phyloP scores from a whole-genome alignment of 2,329 filamentous ascomycete species.

The Penicillium thymicola region DNA sequence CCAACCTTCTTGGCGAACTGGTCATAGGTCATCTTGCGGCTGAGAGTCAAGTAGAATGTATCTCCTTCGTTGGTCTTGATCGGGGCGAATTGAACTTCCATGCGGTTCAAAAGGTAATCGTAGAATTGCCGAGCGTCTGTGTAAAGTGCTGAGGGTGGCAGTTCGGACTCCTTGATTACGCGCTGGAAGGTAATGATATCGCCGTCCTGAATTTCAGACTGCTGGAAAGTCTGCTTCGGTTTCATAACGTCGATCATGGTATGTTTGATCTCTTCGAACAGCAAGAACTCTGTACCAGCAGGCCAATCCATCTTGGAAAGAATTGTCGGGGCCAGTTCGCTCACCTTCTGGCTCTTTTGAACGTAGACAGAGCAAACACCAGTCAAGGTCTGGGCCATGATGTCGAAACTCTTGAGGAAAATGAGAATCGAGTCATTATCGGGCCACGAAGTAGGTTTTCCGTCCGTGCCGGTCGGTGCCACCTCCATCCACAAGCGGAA shows the following conservation, averaged over 20 bases:
- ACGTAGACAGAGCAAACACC: conserved; percentile 86
- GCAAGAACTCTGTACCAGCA: conserved; percentile 64
- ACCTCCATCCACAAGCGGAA: conserved; percentile 87
- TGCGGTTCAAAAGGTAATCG: conserved; percentile 84
- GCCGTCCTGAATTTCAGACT: conserved; percentile 92
- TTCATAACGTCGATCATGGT: conserved; percentile 96
- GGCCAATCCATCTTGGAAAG: conserved; percentile 82
- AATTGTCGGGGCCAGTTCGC: conserved; percentile 76
- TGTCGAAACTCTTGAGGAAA: conserved; percentile 90
- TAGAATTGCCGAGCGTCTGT: conserved; percentile 81
- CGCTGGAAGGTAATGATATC: conserved; percentile 95
- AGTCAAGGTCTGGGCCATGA: conserved; percentile 67
- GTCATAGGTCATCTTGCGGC: conserved; percentile 86
- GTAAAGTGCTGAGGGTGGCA: conserved; percentile 48
- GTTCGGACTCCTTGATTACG: conserved; percentile 45
- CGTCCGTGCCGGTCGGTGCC: conserved; percentile 66
- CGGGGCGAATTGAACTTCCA: conserved; percentile 73
- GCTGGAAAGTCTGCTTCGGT: conserved; percentile 79
- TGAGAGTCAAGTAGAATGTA: conserved; percentile 75
- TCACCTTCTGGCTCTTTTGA: conserved; percentile 79
- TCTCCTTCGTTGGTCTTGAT: conserved; percentile 53
- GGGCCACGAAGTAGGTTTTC: conserved; percentile 64
- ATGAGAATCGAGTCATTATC: conserved; percentile 67
- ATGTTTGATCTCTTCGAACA: conserved; percentile 98
- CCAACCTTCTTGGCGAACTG: conserved; percentile 80